Evolutionary conservation across 2,329 filamentous ascomycete genomes (phyloP).

Genomic region (Paecilomyces niveus): DNA sequence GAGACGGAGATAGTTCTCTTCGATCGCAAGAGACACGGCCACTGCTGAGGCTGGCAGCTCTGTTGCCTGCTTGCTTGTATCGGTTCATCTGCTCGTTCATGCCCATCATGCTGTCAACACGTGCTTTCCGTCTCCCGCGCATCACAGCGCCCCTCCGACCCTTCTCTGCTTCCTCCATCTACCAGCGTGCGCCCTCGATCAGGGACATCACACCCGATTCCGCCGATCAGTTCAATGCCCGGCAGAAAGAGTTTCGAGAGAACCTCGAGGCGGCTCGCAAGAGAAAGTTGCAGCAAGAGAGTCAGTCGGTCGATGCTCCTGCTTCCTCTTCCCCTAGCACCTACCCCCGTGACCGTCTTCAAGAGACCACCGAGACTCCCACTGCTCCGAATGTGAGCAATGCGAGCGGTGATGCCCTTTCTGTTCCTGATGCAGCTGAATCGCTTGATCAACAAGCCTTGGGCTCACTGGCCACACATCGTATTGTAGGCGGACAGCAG

Average conservation of each 20-base stretch:
- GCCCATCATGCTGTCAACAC: constrained; percentile 36
- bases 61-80: constrained; percentile 1
- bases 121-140: constrained; percentile 44
- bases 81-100: not conserved
- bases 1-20: not conserved
- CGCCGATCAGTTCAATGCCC: constrained; percentile 68
- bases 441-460: constrained; percentile 41
- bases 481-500: constrained; percentile 47
- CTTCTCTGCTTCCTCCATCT: constrained; percentile 50
- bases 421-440: constrained; percentile 34
- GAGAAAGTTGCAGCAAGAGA: constrained; percentile 73
- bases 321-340: constrained; percentile 28
- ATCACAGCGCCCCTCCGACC: constrained; percentile 46
- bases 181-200: constrained; percentile 62
- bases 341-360: constrained; percentile 23
- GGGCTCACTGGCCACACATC: constrained; percentile 53
- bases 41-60: not conserved
- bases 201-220: constrained; percentile 73
- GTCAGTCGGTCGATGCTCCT: constrained; percentile 56
- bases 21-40: not conserved
- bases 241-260: constrained; percentile 81
- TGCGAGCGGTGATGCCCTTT: constrained; percentile 30
- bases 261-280: constrained; percentile 69
- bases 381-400: constrained; percentile 40
- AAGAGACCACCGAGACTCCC: constrained; percentile 33